Base-by-base conservation (phyloP, 192 early-diverging fungal genomes). In the Linderina pennispora region DNA sequence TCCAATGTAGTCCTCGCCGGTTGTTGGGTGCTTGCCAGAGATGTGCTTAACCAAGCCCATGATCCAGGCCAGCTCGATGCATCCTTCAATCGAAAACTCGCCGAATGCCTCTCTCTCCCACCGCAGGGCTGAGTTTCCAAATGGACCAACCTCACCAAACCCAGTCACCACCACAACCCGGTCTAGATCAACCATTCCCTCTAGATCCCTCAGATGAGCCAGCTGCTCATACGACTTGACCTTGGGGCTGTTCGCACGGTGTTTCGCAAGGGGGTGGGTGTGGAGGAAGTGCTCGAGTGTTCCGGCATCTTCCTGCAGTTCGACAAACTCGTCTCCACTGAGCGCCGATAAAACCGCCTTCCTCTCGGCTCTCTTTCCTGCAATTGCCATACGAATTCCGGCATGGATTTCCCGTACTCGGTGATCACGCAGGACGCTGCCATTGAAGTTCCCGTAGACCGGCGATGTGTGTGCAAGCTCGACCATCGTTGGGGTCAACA, bases 41-140 rank as follows among this genome's bases (percentile, higher is more conserved):
- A 84, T 79, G 63, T 90, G 90, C 65, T 86, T 88, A 68, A 96
- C 87, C 45, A 80, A 82, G 46, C 90, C 90, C 92, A 96, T 93
- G 67, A 96, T 89, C 90, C 92, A 92, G 11, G 92, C 90, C 84
- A 96, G 82, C 76, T 96, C 92, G 50, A 96, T 91, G 61, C 88
- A 91, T 23, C 89, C 59, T 15, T 62, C 59, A 7, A 62, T 41
- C 26, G 59, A 62, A 23, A 54, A 62, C 42, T 62, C 59, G 52
- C 92, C 92, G 44, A 76, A 65, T 35, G 89, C 80, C 64, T 96
- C 92, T 85, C 93, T 92, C 66, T 96, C 90, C 92, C 92, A 96
- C 45, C 92, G 87, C 39, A 91, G 93, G 52, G 90, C 80, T 19
- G 84, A 77, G 44, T 87, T 86, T 62, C 92, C 92, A 70, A 80